Evolutionary conservation across 2,329 filamentous ascomycete species (phyloP).

Genomic region (Pseudocercospora pini-densiflorae): DNA sequence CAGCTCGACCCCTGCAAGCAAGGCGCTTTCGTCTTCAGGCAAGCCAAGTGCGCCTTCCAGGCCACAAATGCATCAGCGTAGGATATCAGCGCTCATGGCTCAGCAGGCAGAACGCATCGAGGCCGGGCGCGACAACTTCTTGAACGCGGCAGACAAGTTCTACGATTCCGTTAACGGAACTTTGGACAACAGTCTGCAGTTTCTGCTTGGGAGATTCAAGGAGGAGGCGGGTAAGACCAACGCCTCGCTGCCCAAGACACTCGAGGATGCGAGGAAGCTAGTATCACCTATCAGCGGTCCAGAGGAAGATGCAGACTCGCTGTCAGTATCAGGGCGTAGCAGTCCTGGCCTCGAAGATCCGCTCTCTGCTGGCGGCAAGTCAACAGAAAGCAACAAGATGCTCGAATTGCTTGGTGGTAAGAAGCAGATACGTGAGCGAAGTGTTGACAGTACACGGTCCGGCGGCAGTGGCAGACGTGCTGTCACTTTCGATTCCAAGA

Average conservation of each 20-base stretch:
- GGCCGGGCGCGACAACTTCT: conserved; percentile 66
- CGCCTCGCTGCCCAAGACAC: conserved; percentile 73
- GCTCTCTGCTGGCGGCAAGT: conserved; percentile 26
- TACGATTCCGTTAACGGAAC: conserved; percentile 91
- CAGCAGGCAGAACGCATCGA: conserved; percentile 83
- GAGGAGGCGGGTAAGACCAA: conserved; percentile 64
- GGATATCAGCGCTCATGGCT: conserved; percentile 84
- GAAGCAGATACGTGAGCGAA: conserved; percentile 69
- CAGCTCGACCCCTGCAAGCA: conserved; percentile 21
- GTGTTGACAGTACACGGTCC: conserved; percentile 73
- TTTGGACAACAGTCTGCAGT: conserved; percentile 90
- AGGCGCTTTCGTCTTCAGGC: conserved; percentile 35
- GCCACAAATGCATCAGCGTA: conserved; percentile 67
- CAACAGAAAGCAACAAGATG: conserved; percentile 66
- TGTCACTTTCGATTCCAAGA: conserved; percentile 33
- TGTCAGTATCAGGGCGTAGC: conserved; percentile 45
- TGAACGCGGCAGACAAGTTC: conserved; percentile 87
- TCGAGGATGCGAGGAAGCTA: conserved; percentile 90
- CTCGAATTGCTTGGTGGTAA: conserved; percentile 73
- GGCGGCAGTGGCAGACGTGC: conserved; percentile 58
- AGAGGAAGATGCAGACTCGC: conserved; percentile 26
- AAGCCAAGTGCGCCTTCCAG: conserved; percentile 37
- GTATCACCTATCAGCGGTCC: conserved; percentile 62
- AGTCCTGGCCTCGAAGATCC: conserved; percentile 39
- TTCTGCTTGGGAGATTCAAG: conserved; percentile 84